Percentiles rank a stretch among this genome's conserved stretches.
Conservation (phyloP, 2,329 filamentous ascomycete species). For the Verticillium tricorpus region DNA sequence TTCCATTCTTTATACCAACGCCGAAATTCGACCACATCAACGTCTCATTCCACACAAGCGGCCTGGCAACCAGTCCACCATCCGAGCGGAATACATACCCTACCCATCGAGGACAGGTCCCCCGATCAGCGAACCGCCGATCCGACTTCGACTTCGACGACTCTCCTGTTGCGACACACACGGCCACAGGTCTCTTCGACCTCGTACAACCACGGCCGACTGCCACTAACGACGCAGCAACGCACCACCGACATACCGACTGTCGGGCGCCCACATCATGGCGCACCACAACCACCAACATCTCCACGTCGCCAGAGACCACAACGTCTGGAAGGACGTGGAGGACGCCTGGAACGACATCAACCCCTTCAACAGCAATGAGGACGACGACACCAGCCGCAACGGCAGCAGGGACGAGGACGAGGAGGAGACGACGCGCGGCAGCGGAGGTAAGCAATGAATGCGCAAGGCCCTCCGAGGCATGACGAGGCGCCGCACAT, state of each 20-base stretch:
- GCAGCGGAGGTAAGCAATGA: background rate
- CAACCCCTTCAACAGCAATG: conserved; percentile 4
- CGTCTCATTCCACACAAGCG: background rate
- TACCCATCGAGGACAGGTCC: background rate
- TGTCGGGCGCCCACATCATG: conserved; percentile 4
- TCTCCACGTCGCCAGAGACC: conserved; percentile 8
- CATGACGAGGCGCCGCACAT: background rate
- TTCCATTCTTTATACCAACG: background rate
- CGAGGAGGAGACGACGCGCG: conserved; percentile 3
- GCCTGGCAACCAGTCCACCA: background rate
- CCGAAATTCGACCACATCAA: background rate
- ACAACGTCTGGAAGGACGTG: conserved; percentile 10
- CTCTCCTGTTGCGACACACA: background rate
- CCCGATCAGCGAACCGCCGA: background rate
- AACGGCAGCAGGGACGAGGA: background rate
- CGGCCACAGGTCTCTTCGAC: background rate
- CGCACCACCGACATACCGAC: background rate
- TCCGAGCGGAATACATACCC: background rate
- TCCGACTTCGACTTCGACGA: background rate
- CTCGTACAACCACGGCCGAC: background rate
- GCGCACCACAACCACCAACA: conserved; percentile 9
- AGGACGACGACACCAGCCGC: background rate
- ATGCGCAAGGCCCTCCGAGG: background rate
- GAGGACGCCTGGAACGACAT: conserved; percentile 3
- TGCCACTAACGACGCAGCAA: background rate